These are phyloP conservation scores for Iris pallida DNA, from an alignment of 116 monocot species.

Conservation along the genomic window DNA sequence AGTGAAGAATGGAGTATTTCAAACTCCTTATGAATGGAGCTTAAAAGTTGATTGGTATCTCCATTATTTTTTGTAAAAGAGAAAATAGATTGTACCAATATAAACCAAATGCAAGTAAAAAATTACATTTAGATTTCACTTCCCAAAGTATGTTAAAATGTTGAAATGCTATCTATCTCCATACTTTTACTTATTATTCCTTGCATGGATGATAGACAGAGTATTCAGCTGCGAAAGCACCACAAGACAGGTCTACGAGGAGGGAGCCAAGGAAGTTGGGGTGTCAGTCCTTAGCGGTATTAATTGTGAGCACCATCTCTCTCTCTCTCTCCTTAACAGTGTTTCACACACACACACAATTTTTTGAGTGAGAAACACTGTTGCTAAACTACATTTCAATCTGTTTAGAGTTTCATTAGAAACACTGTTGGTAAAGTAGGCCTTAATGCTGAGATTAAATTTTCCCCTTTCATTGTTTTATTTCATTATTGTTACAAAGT, in stretches of 20 bases:
- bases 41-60: no score
- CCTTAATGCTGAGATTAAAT: no score
- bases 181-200: slow-evolving; percentile 7
- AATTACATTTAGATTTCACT: no score
- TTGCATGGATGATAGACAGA: slow-evolving; percentile 46
- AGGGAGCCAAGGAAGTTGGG: slow-evolving; percentile 89
- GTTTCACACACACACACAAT: background rate
- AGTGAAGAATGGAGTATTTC: no score
- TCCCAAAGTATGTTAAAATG: no score
- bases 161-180: no score
- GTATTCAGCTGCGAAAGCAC: slow-evolving; percentile 57
- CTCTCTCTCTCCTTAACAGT: background rate
- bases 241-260: slow-evolving; percentile 90
- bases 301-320: slow-evolving; percentile 52
- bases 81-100: background rate
- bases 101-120: no score
- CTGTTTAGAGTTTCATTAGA: no score
- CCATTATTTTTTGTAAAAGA: background rate
- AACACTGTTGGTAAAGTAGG: background rate
- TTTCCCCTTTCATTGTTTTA: background rate
- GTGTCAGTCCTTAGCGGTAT: slow-evolving; percentile 91
- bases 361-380: background rate
- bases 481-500: background rate
- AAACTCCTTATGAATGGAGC: no score
- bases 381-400: no score